Conservation (phyloP, 345 rosid genomes). For the Melaleuca quinquenervia region DNA sequence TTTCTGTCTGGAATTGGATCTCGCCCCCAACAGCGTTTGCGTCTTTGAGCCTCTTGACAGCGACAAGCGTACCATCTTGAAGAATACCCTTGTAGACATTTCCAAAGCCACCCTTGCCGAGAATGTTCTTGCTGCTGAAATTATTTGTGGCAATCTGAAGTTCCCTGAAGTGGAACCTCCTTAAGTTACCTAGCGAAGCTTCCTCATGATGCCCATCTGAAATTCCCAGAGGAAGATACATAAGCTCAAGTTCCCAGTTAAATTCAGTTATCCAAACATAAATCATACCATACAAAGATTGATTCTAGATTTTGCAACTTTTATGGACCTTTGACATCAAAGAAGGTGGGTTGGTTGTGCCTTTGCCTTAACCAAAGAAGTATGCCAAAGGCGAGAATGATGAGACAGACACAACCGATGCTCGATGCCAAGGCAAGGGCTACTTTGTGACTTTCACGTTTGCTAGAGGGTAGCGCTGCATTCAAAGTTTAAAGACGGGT, state of each 20-base stretch:
- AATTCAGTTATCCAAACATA: not conserved
- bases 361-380: slow-evolving; percentile 84
- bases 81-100: slow-evolving; percentile 85
- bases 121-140: slow-evolving; percentile 80
- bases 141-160: slow-evolving; percentile 75
- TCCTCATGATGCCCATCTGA: slow-evolving; percentile 61
- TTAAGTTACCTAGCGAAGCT: slow-evolving; percentile 79
- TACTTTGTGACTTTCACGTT: slow-evolving; percentile 48
- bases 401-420: slow-evolving; percentile 45
- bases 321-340: slow-evolving; percentile 70
- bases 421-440: slow-evolving; percentile 71
- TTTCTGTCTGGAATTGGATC: slow-evolving; percentile 37
- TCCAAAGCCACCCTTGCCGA: slow-evolving; percentile 95
- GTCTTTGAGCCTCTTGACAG: slow-evolving; percentile 92
- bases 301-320: not conserved
- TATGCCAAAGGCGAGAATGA: slow-evolving; percentile 61
- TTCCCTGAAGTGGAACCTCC: slow-evolving; percentile 81
- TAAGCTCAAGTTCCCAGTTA: not conserved
- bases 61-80: slow-evolving; percentile 69
- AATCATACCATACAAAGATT: not conserved
- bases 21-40: slow-evolving; percentile 19
- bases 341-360: slow-evolving; percentile 49
- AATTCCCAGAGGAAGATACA: not conserved
- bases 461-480: slow-evolving; percentile 31
- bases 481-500: not conserved